Percentiles rank a stretch among this genome's conserved stretches.
These are phyloP conservation scores for Pascua sp. DNA, from an alignment of 1,284 basidiomycete species.

Conservation along the genomic window DNA sequence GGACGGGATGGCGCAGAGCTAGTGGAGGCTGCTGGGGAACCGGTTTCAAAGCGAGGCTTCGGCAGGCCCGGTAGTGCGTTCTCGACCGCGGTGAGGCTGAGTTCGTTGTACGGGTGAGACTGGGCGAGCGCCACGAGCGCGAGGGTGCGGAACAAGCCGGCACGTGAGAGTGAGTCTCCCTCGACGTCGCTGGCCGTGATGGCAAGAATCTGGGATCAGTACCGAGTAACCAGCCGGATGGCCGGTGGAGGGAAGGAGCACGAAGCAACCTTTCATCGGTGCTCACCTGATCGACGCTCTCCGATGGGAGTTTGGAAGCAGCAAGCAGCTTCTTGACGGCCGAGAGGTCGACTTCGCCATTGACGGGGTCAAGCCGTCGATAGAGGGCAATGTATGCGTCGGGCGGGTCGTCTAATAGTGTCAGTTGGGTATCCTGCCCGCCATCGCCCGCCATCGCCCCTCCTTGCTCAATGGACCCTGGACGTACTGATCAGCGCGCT, in stretches of 20 bases:
- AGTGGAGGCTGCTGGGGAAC: no score
- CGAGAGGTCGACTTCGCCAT: conserved; percentile 73
- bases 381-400: conserved; percentile 70
- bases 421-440: background rate
- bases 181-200: conserved; percentile 48
- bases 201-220: conserved; percentile 65
- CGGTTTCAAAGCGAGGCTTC: conserved; percentile 7
- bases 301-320: conserved; percentile 71
- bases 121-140: conserved; percentile 79
- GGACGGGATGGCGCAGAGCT: no score
- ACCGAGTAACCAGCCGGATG: no score
- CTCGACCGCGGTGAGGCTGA: conserved; percentile 74
- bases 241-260: background rate
- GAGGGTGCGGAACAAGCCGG: conserved; percentile 80
- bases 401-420: conserved; percentile 73
- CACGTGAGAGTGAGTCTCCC: conserved; percentile 13
- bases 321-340: conserved; percentile 71
- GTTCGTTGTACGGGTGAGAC: conserved; percentile 18
- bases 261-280: no score
- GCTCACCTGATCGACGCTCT: conserved; percentile 71
- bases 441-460: background rate
- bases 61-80: conserved; percentile 66
- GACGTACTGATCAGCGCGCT: conserved; percentile 35
- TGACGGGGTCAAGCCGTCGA: conserved; percentile 62
- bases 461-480: no score